Evolutionary conservation across 1,284 basidiomycete genomes (phyloP).

Genomic region (Cryptococcus sp.): DNA sequence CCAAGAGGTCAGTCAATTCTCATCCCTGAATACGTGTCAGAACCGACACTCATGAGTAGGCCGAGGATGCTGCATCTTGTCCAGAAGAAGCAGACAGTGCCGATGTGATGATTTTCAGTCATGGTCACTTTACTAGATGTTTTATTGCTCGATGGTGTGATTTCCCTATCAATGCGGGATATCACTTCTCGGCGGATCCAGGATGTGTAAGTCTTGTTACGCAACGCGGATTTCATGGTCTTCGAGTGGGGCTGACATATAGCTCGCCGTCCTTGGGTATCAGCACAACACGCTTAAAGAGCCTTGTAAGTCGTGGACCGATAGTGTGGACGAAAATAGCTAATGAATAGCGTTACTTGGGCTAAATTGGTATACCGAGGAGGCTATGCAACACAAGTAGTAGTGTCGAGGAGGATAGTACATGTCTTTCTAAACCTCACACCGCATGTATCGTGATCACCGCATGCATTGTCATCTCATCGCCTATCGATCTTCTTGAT

Average conservation of each 20-base stretch:
- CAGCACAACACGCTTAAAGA: slow-evolving; percentile 48
- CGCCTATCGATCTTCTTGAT: no score
- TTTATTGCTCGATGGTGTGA: slow-evolving; percentile 58
- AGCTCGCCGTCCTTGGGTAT: slow-evolving; percentile 48
- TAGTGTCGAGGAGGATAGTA: background rate
- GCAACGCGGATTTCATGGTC: background rate
- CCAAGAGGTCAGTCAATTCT: slow-evolving; percentile 52
- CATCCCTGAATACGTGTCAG: background rate
- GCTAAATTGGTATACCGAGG: slow-evolving; percentile 48
- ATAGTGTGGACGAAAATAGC: background rate
- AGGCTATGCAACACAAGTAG: slow-evolving; percentile 21
- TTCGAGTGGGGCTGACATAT: background rate
- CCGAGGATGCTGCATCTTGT: slow-evolving; percentile 16
- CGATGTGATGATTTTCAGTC: slow-evolving; percentile 55
- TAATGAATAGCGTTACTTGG: slow-evolving; percentile 39
- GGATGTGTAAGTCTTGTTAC: slow-evolving; percentile 34
- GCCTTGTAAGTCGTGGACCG: slow-evolving; percentile 33
- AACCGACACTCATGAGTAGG: slow-evolving; percentile 10
- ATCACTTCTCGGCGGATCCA: slow-evolving; percentile 47
- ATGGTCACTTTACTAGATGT: slow-evolving; percentile 71
- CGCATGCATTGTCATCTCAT: no score
- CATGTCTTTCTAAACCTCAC: no score
- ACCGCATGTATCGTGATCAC: no score
- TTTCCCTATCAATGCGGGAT: slow-evolving; percentile 45
- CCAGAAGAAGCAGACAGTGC: slow-evolving; percentile 33